Percentiles rank a stretch among this genome's conserved stretches.
These are phyloP conservation scores for Coniochaeta sp. DNA, from an alignment of 2,329 filamentous ascomycete genomes.

Conservation along the genomic window DNA sequence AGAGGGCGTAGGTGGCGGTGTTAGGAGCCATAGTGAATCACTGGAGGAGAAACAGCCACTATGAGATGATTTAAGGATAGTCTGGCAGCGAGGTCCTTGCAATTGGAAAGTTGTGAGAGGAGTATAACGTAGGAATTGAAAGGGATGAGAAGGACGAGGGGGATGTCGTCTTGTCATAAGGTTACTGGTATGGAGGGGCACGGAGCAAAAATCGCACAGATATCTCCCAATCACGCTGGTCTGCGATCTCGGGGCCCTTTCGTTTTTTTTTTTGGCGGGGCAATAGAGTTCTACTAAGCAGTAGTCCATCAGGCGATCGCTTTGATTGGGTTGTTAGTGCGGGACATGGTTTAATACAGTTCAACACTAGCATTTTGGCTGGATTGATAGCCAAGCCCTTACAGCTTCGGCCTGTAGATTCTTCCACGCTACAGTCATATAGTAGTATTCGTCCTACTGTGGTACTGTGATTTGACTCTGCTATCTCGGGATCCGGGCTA, in stretches of 20 bases:
- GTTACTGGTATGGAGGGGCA: neutral
- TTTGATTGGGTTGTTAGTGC: no score
- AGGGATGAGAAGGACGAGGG: neutral
- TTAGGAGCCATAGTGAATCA: conserved; percentile 13
- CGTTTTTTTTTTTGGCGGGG: neutral
- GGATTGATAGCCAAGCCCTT: no score
- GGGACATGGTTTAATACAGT: no score
- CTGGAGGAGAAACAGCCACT: conserved; percentile 2
- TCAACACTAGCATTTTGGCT: no score
- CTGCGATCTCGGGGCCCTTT: neutral
- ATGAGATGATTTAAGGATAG: neutral
- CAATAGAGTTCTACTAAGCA: neutral
- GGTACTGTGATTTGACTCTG: no score
- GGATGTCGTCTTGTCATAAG: neutral
- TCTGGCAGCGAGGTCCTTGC: neutral
- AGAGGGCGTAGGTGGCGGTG: conserved; percentile 39
- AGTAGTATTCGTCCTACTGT: no score
- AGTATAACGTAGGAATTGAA: neutral
- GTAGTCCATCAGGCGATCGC: no score
- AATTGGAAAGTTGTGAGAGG: neutral
- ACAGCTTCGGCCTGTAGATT: no score
- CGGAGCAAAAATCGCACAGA: neutral
- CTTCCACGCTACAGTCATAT: no score
- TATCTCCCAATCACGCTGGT: neutral
- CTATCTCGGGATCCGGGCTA: no score